Base-by-base conservation (phyloP, 441 rosid genomes). In the Monsonia emarginata region DNA sequence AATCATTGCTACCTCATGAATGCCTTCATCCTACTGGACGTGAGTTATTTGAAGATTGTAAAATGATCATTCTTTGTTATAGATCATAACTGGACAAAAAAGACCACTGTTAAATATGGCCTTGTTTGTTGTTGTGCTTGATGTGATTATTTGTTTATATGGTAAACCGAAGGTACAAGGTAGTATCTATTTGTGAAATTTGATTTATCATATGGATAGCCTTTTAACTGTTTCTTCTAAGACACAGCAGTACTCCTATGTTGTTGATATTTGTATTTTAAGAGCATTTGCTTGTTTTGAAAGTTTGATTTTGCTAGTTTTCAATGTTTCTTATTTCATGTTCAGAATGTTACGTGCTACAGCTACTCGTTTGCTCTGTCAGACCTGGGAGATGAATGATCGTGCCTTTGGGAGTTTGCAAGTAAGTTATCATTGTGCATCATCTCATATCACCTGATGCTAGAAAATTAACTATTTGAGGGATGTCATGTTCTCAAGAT, bases 301-400 rank as follows among this genome's bases (percentile, higher is more conserved):
- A 57, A 38, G 68, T 36, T 68, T 57, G 34, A 59, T 64, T 80
- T 69, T 65, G 65, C 64, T 38, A 54, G 60, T 50, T 40, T 59
- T n/a, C n/a, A 69, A 34, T 60, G 40, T 34, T 38, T 68, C 57
- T 78, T 80, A 40, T 81, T 73, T 73, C 74, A 66, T 68, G 44
- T 79, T 63, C 84, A 93, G 97, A 76, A 78, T 81, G 69, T 78
- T 90, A 83, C 86, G 85, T 75, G 89, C 88, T 48, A 83, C 92
- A 76, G 91, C 95, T 73, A 77, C 77, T 75, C 96, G 98, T 77
- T 85, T 93, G 82, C 97, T 93, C 76, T 93, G 95, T 74, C 88
- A 85, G 79, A 86, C 96, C 61, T 93, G 97, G 98, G 83, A 76
- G 74, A 78, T 78, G 76, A 90, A 88, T 82, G 97, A 93, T 71